Base-by-base conservation (phyloP, 225 moss, liverwort and hornwort species). In the Marchantia paleacea region DNA sequence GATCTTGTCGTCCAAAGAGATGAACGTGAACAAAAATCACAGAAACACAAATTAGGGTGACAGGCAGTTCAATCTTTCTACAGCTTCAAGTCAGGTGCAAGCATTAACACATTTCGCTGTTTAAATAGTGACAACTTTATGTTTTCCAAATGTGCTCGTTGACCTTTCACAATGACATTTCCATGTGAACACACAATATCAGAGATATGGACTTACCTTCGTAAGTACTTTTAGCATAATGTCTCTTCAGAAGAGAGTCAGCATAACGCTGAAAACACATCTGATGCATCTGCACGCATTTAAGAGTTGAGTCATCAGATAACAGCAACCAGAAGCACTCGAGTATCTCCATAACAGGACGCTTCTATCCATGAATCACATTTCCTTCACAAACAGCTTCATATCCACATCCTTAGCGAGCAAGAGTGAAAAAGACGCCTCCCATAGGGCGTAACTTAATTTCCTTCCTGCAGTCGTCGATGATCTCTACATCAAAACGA, bases 181-280 rank as follows among this genome's bases (percentile, higher is more conserved):
- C 54, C 55, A 47, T 75, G 14, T 39, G 0, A 18, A 28, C 54
- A 75, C 12, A 7, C 13, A 13, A 8, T 55, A 1, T 3, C 19
- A 13, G 14, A 8, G 16, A 61, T 13, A 16, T 10, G 25, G 63
- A 47, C 53, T 18, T 83, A 95, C 97, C 97, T 92, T 97, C 94
- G 81, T 97, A 97, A 10, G 87, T 79, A 80, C 83, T 76, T 52
- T 82, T 69, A 11, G 77, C 70, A 75, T 73, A 84, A 76, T 97
- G 93, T 79, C 97, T 90, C 87, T 80, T 89, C 62, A 84, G 14
- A 49, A 97, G 95, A 69, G 97, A 93, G 80, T 91, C 85, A 19
- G 87, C 91, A 80, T 97, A 97, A 39, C 92, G 90, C 82, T 97
- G 95, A 76, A 97, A 95, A 86, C 97, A 97, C 51, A 87, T 88